These are phyloP conservation scores for Trichoderma cornu-damae DNA, from an alignment of 2,329 filamentous ascomycete genomes.

Conservation along the genomic window DNA sequence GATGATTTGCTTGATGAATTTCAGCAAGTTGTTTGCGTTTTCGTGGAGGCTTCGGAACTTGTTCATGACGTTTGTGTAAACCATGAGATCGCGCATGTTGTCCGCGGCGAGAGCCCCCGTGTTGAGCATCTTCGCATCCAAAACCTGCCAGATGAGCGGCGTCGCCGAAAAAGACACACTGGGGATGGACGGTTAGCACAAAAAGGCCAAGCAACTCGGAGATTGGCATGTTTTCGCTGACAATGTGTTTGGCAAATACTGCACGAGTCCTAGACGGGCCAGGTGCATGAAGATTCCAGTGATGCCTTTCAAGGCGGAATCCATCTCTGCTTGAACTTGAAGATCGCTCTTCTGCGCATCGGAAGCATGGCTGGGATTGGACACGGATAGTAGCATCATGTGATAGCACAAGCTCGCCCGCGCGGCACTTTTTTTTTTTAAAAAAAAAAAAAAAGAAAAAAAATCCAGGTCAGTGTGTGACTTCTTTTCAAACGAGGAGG, in stretches of 20 bases:
- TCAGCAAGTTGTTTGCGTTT: slow-evolving; percentile 8
- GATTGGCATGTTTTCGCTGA: not conserved
- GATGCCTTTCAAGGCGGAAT: slow-evolving; percentile 1
- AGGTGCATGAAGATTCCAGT: slow-evolving; percentile 5
- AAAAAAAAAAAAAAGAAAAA: no score
- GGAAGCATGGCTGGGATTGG: not conserved
- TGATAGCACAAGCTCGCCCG: slow-evolving; percentile 11
- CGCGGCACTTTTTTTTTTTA: slow-evolving; percentile 2
- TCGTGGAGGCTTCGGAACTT: slow-evolving; percentile 9
- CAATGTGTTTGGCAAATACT: slow-evolving; percentile 16
- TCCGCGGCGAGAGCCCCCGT: slow-evolving; percentile 3
- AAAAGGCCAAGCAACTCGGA: no score
- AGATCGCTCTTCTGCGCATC: not conserved
- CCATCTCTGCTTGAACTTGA: slow-evolving; percentile 9
- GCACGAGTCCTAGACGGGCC: not conserved
- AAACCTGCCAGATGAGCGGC: slow-evolving; percentile 12
- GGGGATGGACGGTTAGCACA: not conserved
- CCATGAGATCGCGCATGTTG: slow-evolving; percentile 7
- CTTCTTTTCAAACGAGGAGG: not conserved
- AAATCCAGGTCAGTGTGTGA: not conserved
- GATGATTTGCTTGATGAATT: slow-evolving; percentile 12
- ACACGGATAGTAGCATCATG: slow-evolving; percentile 8
- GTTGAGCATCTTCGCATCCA: slow-evolving; percentile 11
- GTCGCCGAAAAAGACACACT: slow-evolving; percentile 8
- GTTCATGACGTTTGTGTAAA: slow-evolving; percentile 16